Percentiles rank a stretch among this genome's conserved stretches.
Evolutionary conservation across 2,329 filamentous ascomycete genomes (phyloP).

Genomic region (Taxawa tesnikishii): DNA sequence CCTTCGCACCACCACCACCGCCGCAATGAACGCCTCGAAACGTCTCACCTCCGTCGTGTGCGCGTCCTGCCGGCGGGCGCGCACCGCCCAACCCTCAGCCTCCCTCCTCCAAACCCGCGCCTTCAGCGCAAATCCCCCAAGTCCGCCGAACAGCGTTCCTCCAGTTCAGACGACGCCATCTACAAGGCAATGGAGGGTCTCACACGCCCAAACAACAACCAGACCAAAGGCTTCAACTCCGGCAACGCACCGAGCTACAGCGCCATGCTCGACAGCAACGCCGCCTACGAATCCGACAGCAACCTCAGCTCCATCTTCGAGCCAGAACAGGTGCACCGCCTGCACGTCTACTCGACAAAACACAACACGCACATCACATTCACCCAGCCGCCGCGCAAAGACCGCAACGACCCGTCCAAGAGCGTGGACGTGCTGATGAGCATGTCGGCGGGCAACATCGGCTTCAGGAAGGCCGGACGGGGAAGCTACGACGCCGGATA

Average conservation of each 20-base stretch:
- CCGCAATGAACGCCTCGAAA: conserved; percentile 7
- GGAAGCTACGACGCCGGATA: conserved; percentile 84
- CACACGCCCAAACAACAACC: background rate
- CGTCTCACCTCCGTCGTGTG: conserved; percentile 20
- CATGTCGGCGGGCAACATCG: conserved; percentile 73
- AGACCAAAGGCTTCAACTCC: background rate
- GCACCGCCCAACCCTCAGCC: background rate
- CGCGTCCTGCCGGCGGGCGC: conserved; percentile 23
- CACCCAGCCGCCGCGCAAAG: conserved; percentile 48
- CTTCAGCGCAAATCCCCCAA: background rate
- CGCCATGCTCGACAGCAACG: background rate
- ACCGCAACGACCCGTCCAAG: conserved; percentile 37
- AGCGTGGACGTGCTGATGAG: conserved; percentile 58
- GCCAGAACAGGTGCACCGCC: conserved; percentile 52
- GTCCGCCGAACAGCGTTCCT: no score
- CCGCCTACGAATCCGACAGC: background rate
- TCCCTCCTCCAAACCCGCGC: background rate
- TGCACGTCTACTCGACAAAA: conserved; percentile 77
- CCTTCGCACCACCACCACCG: background rate
- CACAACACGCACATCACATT: conserved; percentile 95
- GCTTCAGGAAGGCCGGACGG: conserved; percentile 74
- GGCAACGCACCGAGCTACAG: background rate
- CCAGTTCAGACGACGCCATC: no score
- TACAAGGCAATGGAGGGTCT: no score
- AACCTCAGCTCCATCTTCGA: background rate